These are phyloP conservation scores for Petunia axillaris DNA, from an alignment of 257 asterid genomes.

Conservation along the genomic window DNA sequence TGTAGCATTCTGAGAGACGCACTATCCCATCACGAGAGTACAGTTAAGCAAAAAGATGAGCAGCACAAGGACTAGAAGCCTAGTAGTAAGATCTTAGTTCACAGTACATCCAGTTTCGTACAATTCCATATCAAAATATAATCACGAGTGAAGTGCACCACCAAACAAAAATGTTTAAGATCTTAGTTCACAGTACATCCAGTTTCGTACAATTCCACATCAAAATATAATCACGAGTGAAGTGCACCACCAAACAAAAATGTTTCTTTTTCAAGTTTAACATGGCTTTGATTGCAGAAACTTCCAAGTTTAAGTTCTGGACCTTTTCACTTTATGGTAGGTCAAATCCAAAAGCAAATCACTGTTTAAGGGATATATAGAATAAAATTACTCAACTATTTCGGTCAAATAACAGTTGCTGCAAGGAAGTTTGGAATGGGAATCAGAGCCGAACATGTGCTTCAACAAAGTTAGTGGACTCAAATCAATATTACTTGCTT, in stretches of 20 bases:
- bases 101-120: background rate
- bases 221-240: background rate
- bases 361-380: background rate
- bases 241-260: background rate
- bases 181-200: background rate
- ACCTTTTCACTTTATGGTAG: background rate
- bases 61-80: constrained; percentile 14
- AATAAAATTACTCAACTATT: background rate
- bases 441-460: constrained; percentile 13
- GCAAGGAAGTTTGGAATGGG: background rate
- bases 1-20: background rate
- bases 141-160: background rate
- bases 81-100: background rate
- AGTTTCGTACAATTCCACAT: background rate
- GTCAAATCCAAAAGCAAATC: background rate
- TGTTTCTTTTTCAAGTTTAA: background rate
- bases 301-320: constrained; percentile 15
- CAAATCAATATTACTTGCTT: background rate
- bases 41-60: background rate
- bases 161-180: background rate
- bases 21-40: background rate
- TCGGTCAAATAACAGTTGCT: constrained; percentile 2
- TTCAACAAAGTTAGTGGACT: constrained; percentile 15
- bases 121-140: background rate
- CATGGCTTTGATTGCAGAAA: constrained; percentile 13